Conservation (phyloP, 176 grass and related monocot species). For the Carex littledalei region DNA sequence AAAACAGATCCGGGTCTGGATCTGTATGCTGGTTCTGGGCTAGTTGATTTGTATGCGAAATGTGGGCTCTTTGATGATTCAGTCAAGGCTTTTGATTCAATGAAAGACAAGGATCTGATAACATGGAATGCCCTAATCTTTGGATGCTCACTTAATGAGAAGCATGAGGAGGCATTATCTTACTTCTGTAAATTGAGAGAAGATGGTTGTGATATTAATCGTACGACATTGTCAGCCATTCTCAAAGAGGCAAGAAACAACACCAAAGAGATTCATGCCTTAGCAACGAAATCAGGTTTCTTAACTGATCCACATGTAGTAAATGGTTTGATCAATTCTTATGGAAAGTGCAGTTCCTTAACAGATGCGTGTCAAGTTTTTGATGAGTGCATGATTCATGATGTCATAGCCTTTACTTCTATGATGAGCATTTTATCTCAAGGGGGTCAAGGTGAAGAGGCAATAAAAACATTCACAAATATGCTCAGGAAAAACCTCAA, state of each 20-base stretch:
- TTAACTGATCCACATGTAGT: slow-evolving; percentile 62
- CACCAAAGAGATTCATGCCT: slow-evolving; percentile 57
- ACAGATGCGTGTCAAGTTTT: slow-evolving; percentile 48
- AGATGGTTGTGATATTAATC: slow-evolving; percentile 47
- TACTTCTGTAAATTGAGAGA: slow-evolving; percentile 62
- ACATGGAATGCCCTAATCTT: slow-evolving; percentile 79
- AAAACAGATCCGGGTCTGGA: slow-evolving; percentile 49
- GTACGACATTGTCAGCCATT: slow-evolving; percentile 67
- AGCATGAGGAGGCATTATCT: slow-evolving; percentile 34
- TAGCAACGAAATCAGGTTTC: slow-evolving; percentile 51
- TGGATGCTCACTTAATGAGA: slow-evolving; percentile 50
- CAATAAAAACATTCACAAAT: slow-evolving; percentile 62
- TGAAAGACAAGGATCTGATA: slow-evolving; percentile 42
- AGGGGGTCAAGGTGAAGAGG: slow-evolving; percentile 60
- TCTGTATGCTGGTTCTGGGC: slow-evolving; percentile 52
- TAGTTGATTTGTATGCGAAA: slow-evolving; percentile 76
- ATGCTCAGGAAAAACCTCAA: slow-evolving; percentile 65
- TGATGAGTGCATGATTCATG: slow-evolving; percentile 45
- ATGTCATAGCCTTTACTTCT: slow-evolving; percentile 67
- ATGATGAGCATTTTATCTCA: slow-evolving; percentile 78
- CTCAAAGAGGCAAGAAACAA: slow-evolving; percentile 51
- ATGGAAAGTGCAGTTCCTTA: slow-evolving; percentile 63
- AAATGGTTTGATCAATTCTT: slow-evolving; percentile 82
- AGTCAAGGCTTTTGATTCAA: slow-evolving; percentile 49
- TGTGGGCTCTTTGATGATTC: slow-evolving; percentile 40